A percentile compares a stretch with the other conserved stretches of the same genome.
These are phyloP conservation scores for Astrocystis sublimbata DNA, from an alignment of 495 filamentous ascomycete genomes.

Conservation along the genomic window DNA sequence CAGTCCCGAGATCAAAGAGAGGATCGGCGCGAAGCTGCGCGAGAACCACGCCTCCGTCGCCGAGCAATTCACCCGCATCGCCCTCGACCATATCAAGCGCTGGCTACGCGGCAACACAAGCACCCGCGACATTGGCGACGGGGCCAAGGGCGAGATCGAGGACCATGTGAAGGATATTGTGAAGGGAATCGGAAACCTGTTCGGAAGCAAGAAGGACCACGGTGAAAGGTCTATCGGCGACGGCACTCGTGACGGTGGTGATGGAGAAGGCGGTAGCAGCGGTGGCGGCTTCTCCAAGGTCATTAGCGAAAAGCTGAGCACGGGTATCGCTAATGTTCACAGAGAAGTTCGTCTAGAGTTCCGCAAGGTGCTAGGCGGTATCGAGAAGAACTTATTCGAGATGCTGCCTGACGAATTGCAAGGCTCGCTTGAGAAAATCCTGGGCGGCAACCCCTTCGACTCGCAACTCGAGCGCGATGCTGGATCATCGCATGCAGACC, in stretches of 20 bases:
- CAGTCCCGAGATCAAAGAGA: constrained; percentile 39
- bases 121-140: constrained; percentile 37
- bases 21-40: constrained; percentile 29
- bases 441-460: constrained; percentile 40
- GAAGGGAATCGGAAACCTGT: constrained; percentile 36
- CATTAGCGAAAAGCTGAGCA: constrained; percentile 41
- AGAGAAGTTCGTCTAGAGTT: constrained; percentile 40
- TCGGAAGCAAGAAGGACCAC: constrained; percentile 28
- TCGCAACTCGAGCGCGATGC: constrained; percentile 32
- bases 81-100: constrained; percentile 37
- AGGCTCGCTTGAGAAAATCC: constrained; percentile 36
- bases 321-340: constrained; percentile 34
- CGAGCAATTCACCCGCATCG: constrained; percentile 39
- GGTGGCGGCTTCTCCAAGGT: constrained; percentile 37
- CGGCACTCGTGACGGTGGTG: constrained; percentile 18
- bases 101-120: constrained; percentile 39
- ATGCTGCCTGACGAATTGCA: constrained; percentile 37
- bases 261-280: constrained; percentile 2
- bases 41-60: constrained; percentile 35
- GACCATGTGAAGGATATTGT: constrained; percentile 41
- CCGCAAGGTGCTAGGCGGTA: constrained; percentile 34
- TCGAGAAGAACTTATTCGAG: constrained; percentile 39
- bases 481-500: constrained; percentile 20
- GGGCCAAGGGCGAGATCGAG: constrained; percentile 37
- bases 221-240: constrained; percentile 23